phyloP scores from a whole-genome alignment of 768 basidiomycete species.

The Udeniomyces megalosporus region DNA sequence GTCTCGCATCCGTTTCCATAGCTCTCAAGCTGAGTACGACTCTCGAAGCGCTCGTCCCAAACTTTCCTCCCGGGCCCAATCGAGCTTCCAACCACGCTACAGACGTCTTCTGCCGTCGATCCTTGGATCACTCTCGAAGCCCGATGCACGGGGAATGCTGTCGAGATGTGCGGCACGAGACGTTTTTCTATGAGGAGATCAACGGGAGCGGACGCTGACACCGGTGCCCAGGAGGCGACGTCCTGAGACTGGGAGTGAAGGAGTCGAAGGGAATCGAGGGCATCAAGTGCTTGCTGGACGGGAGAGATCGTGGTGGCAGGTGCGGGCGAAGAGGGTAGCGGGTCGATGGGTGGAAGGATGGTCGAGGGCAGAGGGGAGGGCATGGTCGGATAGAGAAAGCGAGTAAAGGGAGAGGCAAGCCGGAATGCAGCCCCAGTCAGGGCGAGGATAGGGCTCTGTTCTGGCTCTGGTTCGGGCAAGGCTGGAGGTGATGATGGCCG shows the following conservation, averaged over 20 bases:
- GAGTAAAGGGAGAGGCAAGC: constrained; percentile 2
- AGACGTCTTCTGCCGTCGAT: constrained; percentile 80
- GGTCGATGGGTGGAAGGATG: neutral
- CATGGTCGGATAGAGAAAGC: neutral
- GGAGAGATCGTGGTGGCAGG: constrained; percentile 42
- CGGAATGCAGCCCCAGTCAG: neutral
- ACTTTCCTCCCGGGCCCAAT: constrained; percentile 43
- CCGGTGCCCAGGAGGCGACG: constrained; percentile 48
- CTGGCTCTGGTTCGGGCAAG: neutral
- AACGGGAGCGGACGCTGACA: constrained; percentile 46
- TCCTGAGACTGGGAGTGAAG: constrained; percentile 43
- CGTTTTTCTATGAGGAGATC: constrained; percentile 55
- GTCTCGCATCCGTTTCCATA: constrained; percentile 63
- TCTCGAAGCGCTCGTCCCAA: constrained; percentile 75
- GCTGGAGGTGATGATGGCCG: neutral
- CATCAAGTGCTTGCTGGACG: constrained; percentile 67
- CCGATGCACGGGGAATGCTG: constrained; percentile 65
- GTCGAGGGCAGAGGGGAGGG: neutral
- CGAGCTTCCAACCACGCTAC: constrained; percentile 50
- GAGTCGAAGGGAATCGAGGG: constrained; percentile 60
- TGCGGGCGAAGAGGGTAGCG: neutral
- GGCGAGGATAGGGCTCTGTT: neutral
- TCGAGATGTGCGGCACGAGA: constrained; percentile 57
- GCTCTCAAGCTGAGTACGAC: constrained; percentile 51
- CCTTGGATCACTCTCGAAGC: constrained; percentile 86